These are phyloP conservation scores for Aureobasidium sp. DNA, from an alignment of 2,329 filamentous ascomycete species.

Conservation along the genomic window DNA sequence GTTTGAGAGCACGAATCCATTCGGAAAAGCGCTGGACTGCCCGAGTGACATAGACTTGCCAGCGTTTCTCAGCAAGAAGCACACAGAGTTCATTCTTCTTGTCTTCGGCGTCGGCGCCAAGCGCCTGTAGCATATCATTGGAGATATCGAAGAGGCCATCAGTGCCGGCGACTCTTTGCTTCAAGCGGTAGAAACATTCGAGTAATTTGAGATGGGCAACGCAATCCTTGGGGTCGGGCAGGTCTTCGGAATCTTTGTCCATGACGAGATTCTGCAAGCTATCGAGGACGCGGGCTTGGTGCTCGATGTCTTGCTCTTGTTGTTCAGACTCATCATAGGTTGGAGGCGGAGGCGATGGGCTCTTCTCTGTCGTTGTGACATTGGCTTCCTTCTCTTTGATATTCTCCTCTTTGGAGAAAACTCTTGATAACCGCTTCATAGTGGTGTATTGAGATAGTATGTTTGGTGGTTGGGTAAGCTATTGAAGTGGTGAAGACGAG, in stretches of 20 bases:
- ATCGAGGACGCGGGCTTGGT: constrained; percentile 25
- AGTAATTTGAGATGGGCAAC: constrained; percentile 69
- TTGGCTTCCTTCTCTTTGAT: constrained; percentile 27
- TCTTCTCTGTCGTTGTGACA: constrained; percentile 20
- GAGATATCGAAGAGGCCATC: constrained; percentile 57
- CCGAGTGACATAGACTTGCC: constrained; percentile 61
- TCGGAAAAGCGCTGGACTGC: constrained; percentile 61
- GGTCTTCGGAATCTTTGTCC: background rate
- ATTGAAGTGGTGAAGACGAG: background rate
- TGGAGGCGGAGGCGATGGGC: constrained; percentile 20
- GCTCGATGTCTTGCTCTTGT: constrained; percentile 21
- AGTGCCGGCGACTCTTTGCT: constrained; percentile 57
- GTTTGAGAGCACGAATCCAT: constrained; percentile 52
- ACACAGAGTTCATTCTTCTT: constrained; percentile 36
- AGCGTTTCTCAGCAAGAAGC: constrained; percentile 62
- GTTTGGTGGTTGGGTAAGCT: background rate
- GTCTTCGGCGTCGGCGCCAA: constrained; percentile 24
- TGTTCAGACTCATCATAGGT: constrained; percentile 16
- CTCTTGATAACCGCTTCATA: constrained; percentile 23
- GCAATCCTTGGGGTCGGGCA: constrained; percentile 45
- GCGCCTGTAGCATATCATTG: constrained; percentile 25
- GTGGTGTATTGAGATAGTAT: background rate
- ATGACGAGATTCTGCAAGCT: constrained; percentile 18
- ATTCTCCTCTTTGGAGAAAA: constrained; percentile 22
- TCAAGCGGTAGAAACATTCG: constrained; percentile 59